Percentiles rank a stretch among this genome's conserved stretches.
These are phyloP conservation scores for Aspergillus fijiensis DNA, from an alignment of 2,329 filamentous ascomycete species.

Conservation along the genomic window DNA sequence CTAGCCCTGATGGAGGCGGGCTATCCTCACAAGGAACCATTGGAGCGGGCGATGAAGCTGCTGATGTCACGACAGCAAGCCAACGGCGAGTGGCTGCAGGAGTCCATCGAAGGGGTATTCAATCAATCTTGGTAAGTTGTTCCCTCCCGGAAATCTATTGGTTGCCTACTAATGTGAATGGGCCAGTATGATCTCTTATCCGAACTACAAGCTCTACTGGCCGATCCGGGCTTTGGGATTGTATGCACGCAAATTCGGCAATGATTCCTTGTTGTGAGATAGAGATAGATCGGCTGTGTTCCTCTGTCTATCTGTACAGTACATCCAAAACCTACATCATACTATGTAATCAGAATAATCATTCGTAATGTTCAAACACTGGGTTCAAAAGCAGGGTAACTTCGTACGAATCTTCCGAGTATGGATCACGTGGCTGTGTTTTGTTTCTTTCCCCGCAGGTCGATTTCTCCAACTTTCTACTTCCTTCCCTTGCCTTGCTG, in stretches of 20 bases:
- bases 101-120: slow-evolving; percentile 96
- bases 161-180: slow-evolving; percentile 9
- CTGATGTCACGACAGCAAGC: slow-evolving; percentile 80
- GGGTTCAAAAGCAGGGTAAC: no score
- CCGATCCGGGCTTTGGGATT: slow-evolving; percentile 90
- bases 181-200: slow-evolving; percentile 89
- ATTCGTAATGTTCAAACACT: no score
- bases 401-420: not conserved
- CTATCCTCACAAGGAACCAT: slow-evolving; percentile 71
- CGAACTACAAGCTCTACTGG: slow-evolving; percentile 98
- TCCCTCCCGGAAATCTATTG: slow-evolving; percentile 23
- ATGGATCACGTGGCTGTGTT: not conserved
- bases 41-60: slow-evolving; percentile 73
- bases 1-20: slow-evolving; percentile 79
- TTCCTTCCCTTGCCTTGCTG: not conserved
- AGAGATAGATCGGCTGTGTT: not conserved
- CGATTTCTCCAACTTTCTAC: not conserved
- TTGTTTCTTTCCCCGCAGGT: not conserved
- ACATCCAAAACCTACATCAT: no score
- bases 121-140: slow-evolving; percentile 81
- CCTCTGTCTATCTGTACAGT: no score
- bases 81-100: slow-evolving; percentile 93
- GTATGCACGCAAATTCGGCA: slow-evolving; percentile 72
- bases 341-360: not conserved
- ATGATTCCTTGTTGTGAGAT: slow-evolving; percentile 52